phyloP scores from a whole-genome alignment of 345 rosid species.

The Lagerstroemia speciosa region DNA sequence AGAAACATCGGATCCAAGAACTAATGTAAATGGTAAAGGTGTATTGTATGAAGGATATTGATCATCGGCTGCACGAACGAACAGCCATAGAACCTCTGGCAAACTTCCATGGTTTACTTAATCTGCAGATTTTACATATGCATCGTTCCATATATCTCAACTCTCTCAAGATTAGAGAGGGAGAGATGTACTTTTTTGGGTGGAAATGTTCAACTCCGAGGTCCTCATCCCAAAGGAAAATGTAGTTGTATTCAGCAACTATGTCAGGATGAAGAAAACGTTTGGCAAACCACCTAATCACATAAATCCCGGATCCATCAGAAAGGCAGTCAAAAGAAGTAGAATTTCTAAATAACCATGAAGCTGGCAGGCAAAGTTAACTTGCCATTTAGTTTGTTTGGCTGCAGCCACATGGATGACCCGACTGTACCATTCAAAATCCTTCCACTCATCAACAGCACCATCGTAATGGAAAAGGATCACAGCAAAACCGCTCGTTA shows the following conservation, averaged over 20 bases:
- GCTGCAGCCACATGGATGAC: constrained; percentile 70
- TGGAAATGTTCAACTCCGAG: constrained; percentile 59
- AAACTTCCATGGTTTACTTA: neutral
- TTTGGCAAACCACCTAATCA: constrained; percentile 75
- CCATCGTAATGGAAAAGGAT: constrained; percentile 97
- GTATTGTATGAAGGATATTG: neutral
- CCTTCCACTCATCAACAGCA: constrained; percentile 65
- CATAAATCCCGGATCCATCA: neutral
- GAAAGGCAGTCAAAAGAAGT: neutral
- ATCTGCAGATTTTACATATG: neutral
- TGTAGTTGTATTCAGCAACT: constrained; percentile 45
- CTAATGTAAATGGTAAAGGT: neutral
- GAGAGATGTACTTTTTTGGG: constrained; percentile 34
- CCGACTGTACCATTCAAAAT: constrained; percentile 42
- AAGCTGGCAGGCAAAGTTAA: neutral
- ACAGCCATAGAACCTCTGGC: neutral
- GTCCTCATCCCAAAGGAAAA: constrained; percentile 76
- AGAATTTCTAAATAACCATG: neutral
- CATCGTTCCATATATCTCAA: neutral
- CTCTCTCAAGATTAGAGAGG: neutral
- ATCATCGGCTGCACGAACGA: neutral
- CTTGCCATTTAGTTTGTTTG: constrained; percentile 85
- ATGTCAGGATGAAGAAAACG: constrained; percentile 69
- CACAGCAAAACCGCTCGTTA: constrained; percentile 41
- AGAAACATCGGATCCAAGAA: neutral